Evolutionary conservation across 2,329 filamentous ascomycete species (phyloP).

Genomic region (Exophiala dermatitidis): DNA sequence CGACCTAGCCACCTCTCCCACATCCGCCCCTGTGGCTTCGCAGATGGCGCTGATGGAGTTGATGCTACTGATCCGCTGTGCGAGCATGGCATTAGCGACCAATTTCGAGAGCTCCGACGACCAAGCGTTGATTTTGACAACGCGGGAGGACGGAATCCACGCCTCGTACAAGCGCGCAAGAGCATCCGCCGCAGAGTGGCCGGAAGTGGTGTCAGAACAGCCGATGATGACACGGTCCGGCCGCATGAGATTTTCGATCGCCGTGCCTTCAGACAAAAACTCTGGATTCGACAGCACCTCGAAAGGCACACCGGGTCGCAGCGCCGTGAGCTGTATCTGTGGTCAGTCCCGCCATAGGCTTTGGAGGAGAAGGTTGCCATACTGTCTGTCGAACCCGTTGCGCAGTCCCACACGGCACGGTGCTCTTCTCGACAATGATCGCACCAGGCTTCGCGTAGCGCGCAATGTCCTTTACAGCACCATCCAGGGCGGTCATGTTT

Average conservation of each 20-base stretch:
- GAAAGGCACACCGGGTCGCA: constrained; percentile 46
- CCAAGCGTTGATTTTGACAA: constrained; percentile 67
- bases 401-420: constrained; percentile 68
- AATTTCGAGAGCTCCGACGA: constrained; percentile 74
- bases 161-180: constrained; percentile 60
- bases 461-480: constrained; percentile 61
- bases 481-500: constrained; percentile 66
- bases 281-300: constrained; percentile 76
- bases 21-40: constrained; percentile 65
- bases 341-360: not conserved
- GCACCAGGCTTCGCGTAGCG: constrained; percentile 57
- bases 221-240: constrained; percentile 73
- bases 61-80: constrained; percentile 72
- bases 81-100: constrained; percentile 71
- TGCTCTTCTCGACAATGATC: constrained; percentile 76
- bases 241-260: constrained; percentile 60
- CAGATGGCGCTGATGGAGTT: constrained; percentile 76
- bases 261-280: constrained; percentile 71
- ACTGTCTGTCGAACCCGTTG: constrained; percentile 63
- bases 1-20: constrained; percentile 62
- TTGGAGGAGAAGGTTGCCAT: constrained; percentile 26
- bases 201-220: constrained; percentile 54
- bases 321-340: constrained; percentile 8
- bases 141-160: constrained; percentile 62
- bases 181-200: constrained; percentile 55